Percentiles rank a stretch among this genome's conserved stretches.
phyloP scores from a whole-genome alignment of 2,329 filamentous ascomycete genomes.

The Tricladium varicosporioides region DNA sequence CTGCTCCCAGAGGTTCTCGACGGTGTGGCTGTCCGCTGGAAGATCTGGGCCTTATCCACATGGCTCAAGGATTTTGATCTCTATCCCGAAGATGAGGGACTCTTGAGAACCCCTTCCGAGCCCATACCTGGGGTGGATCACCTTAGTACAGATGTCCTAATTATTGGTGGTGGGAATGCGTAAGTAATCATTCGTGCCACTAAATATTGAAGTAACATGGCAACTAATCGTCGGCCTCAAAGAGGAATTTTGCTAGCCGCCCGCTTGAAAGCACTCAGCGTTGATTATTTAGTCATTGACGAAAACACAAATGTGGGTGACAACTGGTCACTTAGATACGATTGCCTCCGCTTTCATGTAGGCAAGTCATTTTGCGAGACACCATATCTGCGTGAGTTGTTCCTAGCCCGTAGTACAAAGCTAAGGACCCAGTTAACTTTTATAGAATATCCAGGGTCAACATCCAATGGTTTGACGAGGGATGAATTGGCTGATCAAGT shows the following conservation, averaged over 20 bases:
- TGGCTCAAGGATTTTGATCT: background rate
- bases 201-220: background rate
- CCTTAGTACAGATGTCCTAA: background rate
- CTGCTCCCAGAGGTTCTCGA: background rate
- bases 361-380: background rate
- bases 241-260: constrained; percentile 30
- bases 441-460: background rate
- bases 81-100: background rate
- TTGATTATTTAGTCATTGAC: constrained; percentile 38
- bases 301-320: constrained; percentile 35
- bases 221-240: background rate
- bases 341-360: constrained; percentile 27
- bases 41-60: background rate
- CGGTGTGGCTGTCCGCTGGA: background rate
- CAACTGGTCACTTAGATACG: constrained; percentile 41
- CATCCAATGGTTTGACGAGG: background rate
- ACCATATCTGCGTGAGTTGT: background rate
- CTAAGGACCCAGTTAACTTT: background rate
- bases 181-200: background rate
- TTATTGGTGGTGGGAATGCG: background rate
- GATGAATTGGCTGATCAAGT: constrained; percentile 30
- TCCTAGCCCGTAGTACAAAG: background rate
- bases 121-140: background rate
- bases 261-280: constrained; percentile 38
- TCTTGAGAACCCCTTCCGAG: background rate